Evolutionary conservation across 495 filamentous ascomycete species (phyloP), one percentile per base, ranked within the genome.

Genomic region (Penicillium subrubescens): DNA sequence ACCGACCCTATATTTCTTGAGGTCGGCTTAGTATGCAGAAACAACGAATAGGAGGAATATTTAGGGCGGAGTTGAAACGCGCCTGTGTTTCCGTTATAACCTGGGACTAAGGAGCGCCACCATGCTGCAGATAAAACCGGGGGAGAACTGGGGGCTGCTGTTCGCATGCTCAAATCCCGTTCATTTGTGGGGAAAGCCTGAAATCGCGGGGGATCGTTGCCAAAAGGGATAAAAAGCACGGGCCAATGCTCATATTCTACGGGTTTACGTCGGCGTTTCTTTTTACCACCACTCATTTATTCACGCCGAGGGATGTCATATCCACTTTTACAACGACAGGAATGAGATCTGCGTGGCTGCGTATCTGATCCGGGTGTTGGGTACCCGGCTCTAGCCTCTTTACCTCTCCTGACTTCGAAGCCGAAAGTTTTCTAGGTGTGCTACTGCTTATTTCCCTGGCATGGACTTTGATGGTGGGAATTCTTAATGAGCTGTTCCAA

Each of bases 251-350:
- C n/a, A 14, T 56, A 3, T 56, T 52, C 23, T 17, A 21, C 33
- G 31, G 29, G 11, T 56, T 56, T 6, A 52, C 31, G 25, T 19
- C 53, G 53, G 53, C 29, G 8, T 37, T 56, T 56, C n/a, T 56
- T 34, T 56, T 56, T 56, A 25, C 53, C 53, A 56, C 53, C 53
- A 56, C 53, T 56, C 53, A n/a, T 56, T 56, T 35, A 56, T 54
- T 33, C 8, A 54, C 8, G 12, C 14, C 51, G 51, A 25, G 19
- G 10, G 44, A 48, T 12, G 21, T 23, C 19, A 48, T 25, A 25
- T 25, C 23, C 48, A 25, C 25, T 52, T 21, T 52, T 1, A n/a
- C 2, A 8, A 5, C 19, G 43, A 14, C 44, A 48, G 23, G 19
- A 10, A 25, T 17, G 19, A 2, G 10, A 48, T 15, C 15, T 1